phyloP scores from a whole-genome alignment of 371 early-diverging fungal genomes.

The Mucor lusitanicus region DNA sequence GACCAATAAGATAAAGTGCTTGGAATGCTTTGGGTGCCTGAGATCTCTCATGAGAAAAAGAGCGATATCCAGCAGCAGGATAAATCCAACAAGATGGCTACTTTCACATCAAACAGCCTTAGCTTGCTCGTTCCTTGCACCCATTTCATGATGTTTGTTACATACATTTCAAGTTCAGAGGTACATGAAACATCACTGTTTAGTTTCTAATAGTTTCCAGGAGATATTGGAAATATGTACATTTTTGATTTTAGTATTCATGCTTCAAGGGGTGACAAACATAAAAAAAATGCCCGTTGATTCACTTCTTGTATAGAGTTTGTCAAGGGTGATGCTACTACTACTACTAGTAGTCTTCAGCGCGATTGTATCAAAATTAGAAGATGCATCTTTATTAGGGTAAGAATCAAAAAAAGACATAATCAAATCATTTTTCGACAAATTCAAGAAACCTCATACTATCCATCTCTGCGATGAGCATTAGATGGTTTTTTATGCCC shows the following conservation, averaged over 20 bases:
- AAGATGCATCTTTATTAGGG: no score
- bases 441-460: neutral
- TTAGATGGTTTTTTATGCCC: neutral
- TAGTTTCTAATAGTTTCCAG: neutral
- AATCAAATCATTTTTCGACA: neutral
- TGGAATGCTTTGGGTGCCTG: neutral
- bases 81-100: neutral
- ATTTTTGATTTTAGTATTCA: constrained; percentile 1
- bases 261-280: neutral
- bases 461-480: neutral
- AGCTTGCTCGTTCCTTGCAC: neutral
- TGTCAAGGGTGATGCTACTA: neutral
- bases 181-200: neutral
- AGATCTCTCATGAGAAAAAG: neutral
- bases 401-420: no score
- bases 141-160: neutral
- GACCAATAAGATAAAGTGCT: neutral
- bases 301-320: neutral
- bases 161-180: neutral
- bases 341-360: neutral
- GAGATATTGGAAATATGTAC: neutral
- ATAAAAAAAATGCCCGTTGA: neutral
- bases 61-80: no score
- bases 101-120: neutral
- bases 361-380: neutral